These are phyloP conservation scores for Rhynchosporium agropyri DNA, from an alignment of 2,329 filamentous ascomycete species.

Conservation along the genomic window DNA sequence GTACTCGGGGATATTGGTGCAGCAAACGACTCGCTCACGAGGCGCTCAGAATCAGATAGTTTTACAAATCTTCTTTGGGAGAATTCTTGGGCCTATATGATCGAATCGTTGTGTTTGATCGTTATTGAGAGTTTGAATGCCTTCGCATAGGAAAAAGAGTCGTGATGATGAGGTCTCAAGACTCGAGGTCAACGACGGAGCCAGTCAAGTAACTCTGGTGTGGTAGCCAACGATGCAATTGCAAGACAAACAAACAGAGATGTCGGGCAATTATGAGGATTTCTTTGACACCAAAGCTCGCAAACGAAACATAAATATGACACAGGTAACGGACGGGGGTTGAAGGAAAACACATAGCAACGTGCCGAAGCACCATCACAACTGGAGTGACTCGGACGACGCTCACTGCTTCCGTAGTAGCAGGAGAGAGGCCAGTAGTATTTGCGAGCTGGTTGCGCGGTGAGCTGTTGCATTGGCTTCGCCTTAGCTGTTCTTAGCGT, in stretches of 20 bases:
- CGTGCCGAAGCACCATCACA: slow-evolving; percentile 2
- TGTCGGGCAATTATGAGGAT: background rate
- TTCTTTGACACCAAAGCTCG: background rate
- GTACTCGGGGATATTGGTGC: background rate
- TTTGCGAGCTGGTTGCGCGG: slow-evolving; percentile 3
- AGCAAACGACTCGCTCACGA: background rate
- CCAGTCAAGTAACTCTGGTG: background rate
- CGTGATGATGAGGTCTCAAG: background rate
- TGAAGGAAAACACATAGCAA: slow-evolving; percentile 1
- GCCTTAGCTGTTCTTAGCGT: slow-evolving; percentile 3
- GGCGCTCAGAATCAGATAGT: background rate
- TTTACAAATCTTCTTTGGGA: background rate
- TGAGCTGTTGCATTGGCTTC: slow-evolving; percentile 1
- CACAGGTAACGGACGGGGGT: background rate
- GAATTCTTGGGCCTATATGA: background rate
- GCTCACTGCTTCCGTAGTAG: slow-evolving; percentile 7
- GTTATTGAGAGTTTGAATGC: background rate
- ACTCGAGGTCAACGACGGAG: slow-evolving; percentile 6
- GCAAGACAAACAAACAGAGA: background rate
- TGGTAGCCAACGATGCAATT: background rate
- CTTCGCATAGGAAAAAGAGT: background rate
- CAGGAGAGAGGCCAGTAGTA: background rate
- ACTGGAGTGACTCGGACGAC: background rate
- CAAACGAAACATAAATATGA: background rate
- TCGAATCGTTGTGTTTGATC: background rate